A percentile compares a stretch with the other conserved stretches of the same genome.
These are phyloP conservation scores for Wolfiporia cocos DNA, from an alignment of 1,284 basidiomycete species.

Conservation along the genomic window DNA sequence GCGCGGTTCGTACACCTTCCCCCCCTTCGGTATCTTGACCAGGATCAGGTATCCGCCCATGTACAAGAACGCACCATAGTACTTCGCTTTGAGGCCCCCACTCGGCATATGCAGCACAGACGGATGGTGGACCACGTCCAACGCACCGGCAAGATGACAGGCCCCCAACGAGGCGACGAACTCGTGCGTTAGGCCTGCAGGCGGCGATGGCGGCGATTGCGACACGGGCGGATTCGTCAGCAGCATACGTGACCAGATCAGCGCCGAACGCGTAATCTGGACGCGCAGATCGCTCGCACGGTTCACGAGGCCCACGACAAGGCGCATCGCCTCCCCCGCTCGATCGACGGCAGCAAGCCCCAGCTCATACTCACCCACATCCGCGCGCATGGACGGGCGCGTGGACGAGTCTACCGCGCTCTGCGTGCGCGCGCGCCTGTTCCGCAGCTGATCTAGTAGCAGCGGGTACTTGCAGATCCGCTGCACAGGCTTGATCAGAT, in stretches of 20 bases:
- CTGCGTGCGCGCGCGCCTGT: slow-evolving; percentile 27
- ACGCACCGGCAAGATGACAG: slow-evolving; percentile 72
- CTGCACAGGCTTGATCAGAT: slow-evolving; percentile 87
- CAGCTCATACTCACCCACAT: slow-evolving; percentile 2
- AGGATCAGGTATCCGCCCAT: slow-evolving; percentile 79
- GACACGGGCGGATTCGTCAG: slow-evolving; percentile 10
- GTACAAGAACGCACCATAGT: slow-evolving; percentile 86
- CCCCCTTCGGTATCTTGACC: slow-evolving; percentile 76
- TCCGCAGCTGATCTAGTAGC: slow-evolving; percentile 70
- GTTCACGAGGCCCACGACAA: slow-evolving; percentile 50
- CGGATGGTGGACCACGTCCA: slow-evolving; percentile 75
- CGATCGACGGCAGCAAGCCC: slow-evolving; percentile 15
- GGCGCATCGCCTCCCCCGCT: slow-evolving; percentile 57
- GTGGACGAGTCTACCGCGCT: slow-evolving; percentile 7
- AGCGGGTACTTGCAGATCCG: slow-evolving; percentile 90
- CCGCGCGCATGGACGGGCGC: slow-evolving; percentile 11
- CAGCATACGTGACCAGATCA: slow-evolving; percentile 62
- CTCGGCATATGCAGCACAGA: slow-evolving; percentile 7
- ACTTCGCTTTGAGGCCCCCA: slow-evolving; percentile 63
- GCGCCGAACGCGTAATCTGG: slow-evolving; percentile 54
- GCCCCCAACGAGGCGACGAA: slow-evolving; percentile 69
- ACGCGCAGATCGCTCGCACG: slow-evolving; percentile 47
- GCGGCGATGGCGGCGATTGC: slow-evolving; percentile 7
- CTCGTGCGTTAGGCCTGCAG: slow-evolving; percentile 30
- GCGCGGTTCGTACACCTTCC: slow-evolving; percentile 73